Percentiles rank a stretch among this genome's conserved stretches.
phyloP scores from a whole-genome alignment of 805 yeast species.

The Candida ascalaphidarum region DNA sequence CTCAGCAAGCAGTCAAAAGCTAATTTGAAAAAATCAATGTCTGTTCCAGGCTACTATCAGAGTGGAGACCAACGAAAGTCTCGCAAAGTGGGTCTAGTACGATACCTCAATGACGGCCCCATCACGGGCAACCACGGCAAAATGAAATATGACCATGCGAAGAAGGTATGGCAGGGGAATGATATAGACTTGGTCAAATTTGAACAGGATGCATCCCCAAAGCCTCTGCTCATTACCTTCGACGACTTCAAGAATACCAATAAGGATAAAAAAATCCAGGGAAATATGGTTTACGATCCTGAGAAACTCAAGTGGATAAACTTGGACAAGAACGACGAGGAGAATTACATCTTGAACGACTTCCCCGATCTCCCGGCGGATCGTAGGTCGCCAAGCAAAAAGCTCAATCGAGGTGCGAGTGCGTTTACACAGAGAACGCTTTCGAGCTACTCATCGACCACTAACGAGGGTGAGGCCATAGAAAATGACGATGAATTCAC shows the following conservation, averaged over 20 bases:
- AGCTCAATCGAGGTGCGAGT: slow-evolving; percentile 20
- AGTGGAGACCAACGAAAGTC: slow-evolving; percentile 1
- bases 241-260: slow-evolving; percentile 17
- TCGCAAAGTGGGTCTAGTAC: slow-evolving; percentile 21
- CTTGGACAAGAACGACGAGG: slow-evolving; percentile 26
- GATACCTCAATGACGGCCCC: slow-evolving; percentile 16
- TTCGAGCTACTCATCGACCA: slow-evolving; percentile 15
- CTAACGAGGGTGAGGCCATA: slow-evolving; percentile 8
- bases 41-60: too few relatives aligned
- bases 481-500: slow-evolving; percentile 21
- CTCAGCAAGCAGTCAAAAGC: slow-evolving; percentile 3
- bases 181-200: slow-evolving; percentile 48
- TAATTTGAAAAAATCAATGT: too few relatives aligned
- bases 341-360: slow-evolving; percentile 37
- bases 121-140: slow-evolving; percentile 11
- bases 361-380: slow-evolving; percentile 34
- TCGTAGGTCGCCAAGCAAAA: too few relatives aligned
- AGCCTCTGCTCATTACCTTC: slow-evolving; percentile 30
- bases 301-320: slow-evolving; percentile 54
- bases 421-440: slow-evolving; percentile 28
- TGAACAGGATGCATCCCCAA: slow-evolving; percentile 23
- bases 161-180: slow-evolving; percentile 57
- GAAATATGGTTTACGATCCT: slow-evolving; percentile 53
- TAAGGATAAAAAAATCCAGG: slow-evolving; percentile 5
- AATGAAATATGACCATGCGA: slow-evolving; percentile 47